Conservation (phyloP, 2,329 filamentous ascomycete genomes). For the Diaporthe destruens region DNA sequence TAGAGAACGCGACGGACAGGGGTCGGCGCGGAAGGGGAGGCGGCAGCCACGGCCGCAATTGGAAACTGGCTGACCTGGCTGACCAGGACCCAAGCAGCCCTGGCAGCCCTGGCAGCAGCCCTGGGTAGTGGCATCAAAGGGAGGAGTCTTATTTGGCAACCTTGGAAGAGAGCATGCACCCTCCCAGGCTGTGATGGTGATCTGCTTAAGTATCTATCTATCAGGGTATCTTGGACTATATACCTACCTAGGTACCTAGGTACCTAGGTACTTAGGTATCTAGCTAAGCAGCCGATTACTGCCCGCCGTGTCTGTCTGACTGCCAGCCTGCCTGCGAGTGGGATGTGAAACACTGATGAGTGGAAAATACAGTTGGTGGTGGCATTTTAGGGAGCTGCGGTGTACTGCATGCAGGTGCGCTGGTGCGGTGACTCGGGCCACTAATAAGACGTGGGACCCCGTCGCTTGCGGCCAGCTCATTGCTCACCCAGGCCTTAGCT, state of each 20-base stretch:
- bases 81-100: not conserved
- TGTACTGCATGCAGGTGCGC: slow-evolving; percentile 5
- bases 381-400: slow-evolving; percentile 2
- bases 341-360: slow-evolving; percentile 27
- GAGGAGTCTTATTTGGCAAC: too few species aligned
- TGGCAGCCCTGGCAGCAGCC: not conserved
- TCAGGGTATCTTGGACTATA: too few species aligned
- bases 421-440: slow-evolving; percentile 15
- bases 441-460: slow-evolving; percentile 10
- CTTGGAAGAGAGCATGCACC: not conserved
- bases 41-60: slow-evolving; percentile 22
- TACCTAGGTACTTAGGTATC: too few species aligned
- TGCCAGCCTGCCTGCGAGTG: not conserved
- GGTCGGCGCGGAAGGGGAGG: slow-evolving; percentile 31
- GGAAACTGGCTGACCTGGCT: not conserved
- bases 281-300: too few species aligned
- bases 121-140: not conserved
- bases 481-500: slow-evolving; percentile 13
- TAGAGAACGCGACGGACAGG: slow-evolving; percentile 36
- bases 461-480: slow-evolving; percentile 8
- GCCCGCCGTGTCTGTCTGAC: not conserved
- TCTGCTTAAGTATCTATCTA: not conserved
- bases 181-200: not conserved
- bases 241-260: too few species aligned
- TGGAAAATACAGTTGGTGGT: not conserved